Conservation (phyloP, 768 basidiomycete species). For the Aureoboletus auriporus region DNA sequence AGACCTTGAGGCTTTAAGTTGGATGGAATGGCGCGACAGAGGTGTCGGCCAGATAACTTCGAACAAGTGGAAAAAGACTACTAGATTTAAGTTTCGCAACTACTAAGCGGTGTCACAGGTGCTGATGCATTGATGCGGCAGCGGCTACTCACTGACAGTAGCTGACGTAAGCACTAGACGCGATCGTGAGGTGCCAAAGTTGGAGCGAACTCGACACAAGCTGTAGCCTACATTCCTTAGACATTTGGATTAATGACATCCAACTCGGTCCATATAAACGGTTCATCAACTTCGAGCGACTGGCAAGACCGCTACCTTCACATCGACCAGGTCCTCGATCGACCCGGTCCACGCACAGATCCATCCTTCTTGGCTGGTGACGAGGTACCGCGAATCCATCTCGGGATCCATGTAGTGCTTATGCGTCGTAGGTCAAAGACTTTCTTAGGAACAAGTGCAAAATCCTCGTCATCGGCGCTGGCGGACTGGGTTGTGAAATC, state of each 20-base stretch:
- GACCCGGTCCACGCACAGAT: conserved; percentile 87
- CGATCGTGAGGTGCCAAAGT: no score
- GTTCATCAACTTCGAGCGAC: conserved; percentile 35
- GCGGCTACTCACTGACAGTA: no score
- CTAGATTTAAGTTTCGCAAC: no score
- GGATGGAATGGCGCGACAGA: no score
- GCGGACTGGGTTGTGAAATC: conserved; percentile 96
- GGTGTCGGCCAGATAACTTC: no score
- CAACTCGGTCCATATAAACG: conserved; percentile 30
- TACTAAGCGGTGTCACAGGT: no score
- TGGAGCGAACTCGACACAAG: no score
- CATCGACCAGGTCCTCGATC: conserved; percentile 83
- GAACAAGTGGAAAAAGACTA: no score
- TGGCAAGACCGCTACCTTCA: conserved; percentile 70
- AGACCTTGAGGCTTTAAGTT: no score
- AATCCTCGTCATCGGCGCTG: conserved; percentile 96
- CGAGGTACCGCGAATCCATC: conserved; percentile 46
- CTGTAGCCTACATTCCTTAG: conserved; percentile 15
- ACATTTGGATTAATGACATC: conserved; percentile 20
- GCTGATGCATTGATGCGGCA: no score
- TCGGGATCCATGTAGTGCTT: no score
- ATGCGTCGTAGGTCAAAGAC: conserved; percentile 70
- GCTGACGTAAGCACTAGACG: no score
- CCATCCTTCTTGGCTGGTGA: conserved; percentile 78
- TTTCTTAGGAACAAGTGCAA: conserved; percentile 84